Evolutionary conservation across 148 eudicot genomes (phyloP).

Genomic region (Arctostaphylos glauca): DNA sequence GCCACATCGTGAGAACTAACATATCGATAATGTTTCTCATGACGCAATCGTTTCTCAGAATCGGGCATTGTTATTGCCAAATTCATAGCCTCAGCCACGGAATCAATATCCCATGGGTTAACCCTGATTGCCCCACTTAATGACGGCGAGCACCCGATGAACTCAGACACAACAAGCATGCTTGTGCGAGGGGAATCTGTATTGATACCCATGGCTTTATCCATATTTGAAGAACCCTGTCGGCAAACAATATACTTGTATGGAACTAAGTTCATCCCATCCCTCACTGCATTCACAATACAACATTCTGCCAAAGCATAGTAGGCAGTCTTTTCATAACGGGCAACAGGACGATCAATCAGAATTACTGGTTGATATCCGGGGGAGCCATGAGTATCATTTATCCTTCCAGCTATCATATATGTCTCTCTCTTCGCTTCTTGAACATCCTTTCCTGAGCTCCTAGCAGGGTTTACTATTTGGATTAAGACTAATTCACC

Average conservation of each 20-base stretch:
- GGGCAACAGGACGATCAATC: constrained; percentile 65
- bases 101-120: constrained; percentile 82
- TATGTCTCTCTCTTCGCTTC: constrained; percentile 56
- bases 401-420: constrained; percentile 48
- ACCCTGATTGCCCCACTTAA: constrained; percentile 76
- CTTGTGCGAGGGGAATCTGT: constrained; percentile 50
- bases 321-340: constrained; percentile 70
- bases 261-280: constrained; percentile 73
- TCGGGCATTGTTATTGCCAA: constrained; percentile 55
- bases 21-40: constrained; percentile 79
- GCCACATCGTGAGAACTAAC: constrained; percentile 90
- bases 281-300: constrained; percentile 72
- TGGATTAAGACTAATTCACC: constrained; percentile 63
- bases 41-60: constrained; percentile 58
- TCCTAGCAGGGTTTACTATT: constrained; percentile 72
- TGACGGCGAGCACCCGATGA: constrained; percentile 73
- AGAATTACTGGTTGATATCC: constrained; percentile 56
- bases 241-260: constrained; percentile 70
- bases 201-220: constrained; percentile 40
- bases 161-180: constrained; percentile 71
- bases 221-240: constrained; percentile 47
- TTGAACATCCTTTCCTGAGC: constrained; percentile 64
- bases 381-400: constrained; percentile 46
- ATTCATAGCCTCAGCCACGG: constrained; percentile 62
- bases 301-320: constrained; percentile 73